Evolutionary conservation across 768 basidiomycete species (phyloP).

Genomic region (Tricholomella constricta): DNA sequence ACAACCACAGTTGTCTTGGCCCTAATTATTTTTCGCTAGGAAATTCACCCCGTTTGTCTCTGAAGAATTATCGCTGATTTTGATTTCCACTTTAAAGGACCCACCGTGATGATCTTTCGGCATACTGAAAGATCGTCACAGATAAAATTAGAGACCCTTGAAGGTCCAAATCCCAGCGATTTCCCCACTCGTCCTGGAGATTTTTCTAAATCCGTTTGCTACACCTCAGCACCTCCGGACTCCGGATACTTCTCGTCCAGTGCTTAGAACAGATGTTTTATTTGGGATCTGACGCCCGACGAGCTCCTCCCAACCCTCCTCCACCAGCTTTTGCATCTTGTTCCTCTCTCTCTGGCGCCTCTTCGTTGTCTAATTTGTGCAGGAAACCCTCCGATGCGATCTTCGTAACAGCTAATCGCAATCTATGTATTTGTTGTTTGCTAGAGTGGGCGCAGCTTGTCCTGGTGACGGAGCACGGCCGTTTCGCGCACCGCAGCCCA

Average conservation of each 20-base stretch:
- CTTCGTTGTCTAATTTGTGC: background rate
- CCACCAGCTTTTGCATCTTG: slow-evolving; percentile 14
- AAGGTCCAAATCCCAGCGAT: no score
- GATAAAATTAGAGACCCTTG: no score
- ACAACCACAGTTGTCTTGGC: no score
- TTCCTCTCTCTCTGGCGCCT: slow-evolving; percentile 3
- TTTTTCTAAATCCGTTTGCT: no score
- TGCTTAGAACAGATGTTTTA: slow-evolving; percentile 7
- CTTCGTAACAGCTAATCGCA: background rate
- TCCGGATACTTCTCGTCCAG: background rate
- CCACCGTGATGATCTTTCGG: no score
- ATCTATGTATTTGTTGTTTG: slow-evolving; percentile 3
- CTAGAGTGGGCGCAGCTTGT: slow-evolving; percentile 9
- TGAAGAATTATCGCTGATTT: no score
- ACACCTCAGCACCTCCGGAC: background rate
- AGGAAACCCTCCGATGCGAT: slow-evolving; percentile 5
- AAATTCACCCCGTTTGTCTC: no score
- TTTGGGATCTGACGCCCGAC: slow-evolving; percentile 10
- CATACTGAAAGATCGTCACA: no score
- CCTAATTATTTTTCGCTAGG: no score
- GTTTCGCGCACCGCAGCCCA: slow-evolving; percentile 7
- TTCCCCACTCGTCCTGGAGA: no score
- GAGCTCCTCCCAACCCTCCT: slow-evolving; percentile 9
- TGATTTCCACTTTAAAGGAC: no score
- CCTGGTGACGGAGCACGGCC: slow-evolving; percentile 10